Evolutionary conservation across 2,329 filamentous ascomycete genomes (phyloP).

Genomic region (Claviceps pusilla): DNA sequence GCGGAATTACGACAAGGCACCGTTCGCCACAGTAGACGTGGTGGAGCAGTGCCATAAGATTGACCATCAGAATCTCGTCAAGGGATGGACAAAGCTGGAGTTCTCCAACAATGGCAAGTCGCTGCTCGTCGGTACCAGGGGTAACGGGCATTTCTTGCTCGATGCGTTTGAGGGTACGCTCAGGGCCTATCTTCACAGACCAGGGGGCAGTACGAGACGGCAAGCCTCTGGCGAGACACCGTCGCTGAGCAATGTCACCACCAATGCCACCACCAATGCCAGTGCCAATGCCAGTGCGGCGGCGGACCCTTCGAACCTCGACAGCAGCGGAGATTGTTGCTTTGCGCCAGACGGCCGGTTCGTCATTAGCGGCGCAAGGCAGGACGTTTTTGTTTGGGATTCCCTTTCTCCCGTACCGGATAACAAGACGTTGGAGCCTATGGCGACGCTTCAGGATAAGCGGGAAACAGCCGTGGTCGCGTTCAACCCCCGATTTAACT

Average conservation of each 20-base stretch:
- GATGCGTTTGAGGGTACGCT: conserved; percentile 79
- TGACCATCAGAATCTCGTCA: conserved; percentile 42
- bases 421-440: conserved; percentile 47
- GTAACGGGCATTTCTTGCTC: conserved; percentile 75
- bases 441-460: conserved; percentile 48
- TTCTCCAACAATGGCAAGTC: conserved; percentile 93
- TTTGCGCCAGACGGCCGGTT: conserved; percentile 83
- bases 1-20: conserved; percentile 83
- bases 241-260: conserved; percentile 7
- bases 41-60: conserved; percentile 35
- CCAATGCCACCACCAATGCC: too few species aligned
- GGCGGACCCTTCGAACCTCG: conserved; percentile 23
- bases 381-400: conserved; percentile 79
- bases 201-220: conserved; percentile 36
- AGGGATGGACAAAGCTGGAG: conserved; percentile 78
- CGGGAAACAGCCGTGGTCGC: conserved; percentile 60
- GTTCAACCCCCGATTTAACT: conserved; percentile 83
- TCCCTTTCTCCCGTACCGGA: conserved; percentile 41
- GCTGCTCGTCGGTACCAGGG: conserved; percentile 70
- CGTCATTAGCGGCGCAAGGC: conserved; percentile 62
- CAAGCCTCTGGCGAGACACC: conserved; percentile 37
- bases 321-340: conserved; percentile 64
- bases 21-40: conserved; percentile 76
- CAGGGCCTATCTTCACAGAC: conserved; percentile 55
- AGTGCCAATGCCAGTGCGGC: conserved; percentile 19